Conservation (phyloP, 2,329 filamentous ascomycete genomes). For the Apiospora aurea region DNA sequence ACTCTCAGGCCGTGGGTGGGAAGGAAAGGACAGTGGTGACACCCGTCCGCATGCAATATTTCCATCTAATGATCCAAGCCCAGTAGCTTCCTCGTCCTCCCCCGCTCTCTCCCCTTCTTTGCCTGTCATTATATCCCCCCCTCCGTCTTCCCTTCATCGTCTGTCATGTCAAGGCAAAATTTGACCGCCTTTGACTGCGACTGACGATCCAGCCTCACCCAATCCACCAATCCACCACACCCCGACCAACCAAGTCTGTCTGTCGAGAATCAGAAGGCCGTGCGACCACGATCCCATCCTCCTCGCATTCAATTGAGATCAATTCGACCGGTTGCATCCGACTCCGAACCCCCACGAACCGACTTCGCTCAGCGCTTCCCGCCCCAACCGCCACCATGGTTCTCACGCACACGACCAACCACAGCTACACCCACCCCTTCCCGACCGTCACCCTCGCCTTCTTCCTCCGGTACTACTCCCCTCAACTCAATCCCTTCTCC, state of each 20-base stretch:
- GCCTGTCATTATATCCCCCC: neutral
- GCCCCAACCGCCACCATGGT: conserved; percentile 53
- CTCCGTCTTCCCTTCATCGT: neutral
- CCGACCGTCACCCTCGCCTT: conserved; percentile 87
- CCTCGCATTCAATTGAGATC: neutral
- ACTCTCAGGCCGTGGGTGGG: neutral
- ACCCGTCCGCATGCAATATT: neutral
- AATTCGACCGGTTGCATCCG: neutral
- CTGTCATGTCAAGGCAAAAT: conserved; percentile 22
- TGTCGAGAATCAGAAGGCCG: neutral
- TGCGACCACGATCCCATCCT: neutral
- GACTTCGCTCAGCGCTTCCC: neutral
- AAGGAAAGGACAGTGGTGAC: conserved; percentile 20
- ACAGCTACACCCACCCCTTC: conserved; percentile 82
- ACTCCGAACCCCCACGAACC: neutral
- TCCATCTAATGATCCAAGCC: conserved; percentile 2
- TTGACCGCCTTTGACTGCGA: conserved; percentile 13
- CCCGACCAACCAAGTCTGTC: neutral
- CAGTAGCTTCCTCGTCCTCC: neutral
- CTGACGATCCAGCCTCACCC: conserved; percentile 3
- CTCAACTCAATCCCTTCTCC: conserved; percentile 77
- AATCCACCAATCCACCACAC: neutral
- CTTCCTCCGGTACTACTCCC: conserved; percentile 83
- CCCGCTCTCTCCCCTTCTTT: conserved; percentile 1
- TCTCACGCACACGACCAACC: conserved; percentile 70